phyloP scores from a whole-genome alignment of 768 basidiomycete genomes.

The Plicaturopsis crispa region DNA sequence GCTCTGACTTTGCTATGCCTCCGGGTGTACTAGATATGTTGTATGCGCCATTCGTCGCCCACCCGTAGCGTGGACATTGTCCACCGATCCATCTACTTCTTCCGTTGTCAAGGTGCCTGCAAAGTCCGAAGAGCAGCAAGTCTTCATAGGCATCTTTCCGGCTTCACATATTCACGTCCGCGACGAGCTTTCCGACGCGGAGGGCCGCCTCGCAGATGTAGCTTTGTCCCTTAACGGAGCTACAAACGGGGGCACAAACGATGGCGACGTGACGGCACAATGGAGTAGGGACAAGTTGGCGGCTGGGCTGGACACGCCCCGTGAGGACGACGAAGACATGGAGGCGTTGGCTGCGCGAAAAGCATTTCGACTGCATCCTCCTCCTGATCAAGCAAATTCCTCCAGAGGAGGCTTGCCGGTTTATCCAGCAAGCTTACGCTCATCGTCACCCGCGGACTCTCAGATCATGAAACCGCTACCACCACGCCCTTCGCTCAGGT shows the following conservation, averaged over 20 bases:
- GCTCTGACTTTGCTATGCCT: slow-evolving; percentile 4
- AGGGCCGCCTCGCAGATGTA: slow-evolving; percentile 75
- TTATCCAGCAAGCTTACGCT: slow-evolving; percentile 66
- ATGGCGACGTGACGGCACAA: slow-evolving; percentile 37
- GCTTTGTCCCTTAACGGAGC: slow-evolving; percentile 45
- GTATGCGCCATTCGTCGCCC: slow-evolving; percentile 76
- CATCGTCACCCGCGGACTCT: slow-evolving; percentile 60
- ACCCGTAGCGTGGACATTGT: slow-evolving; percentile 54
- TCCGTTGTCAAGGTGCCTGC: slow-evolving; percentile 35
- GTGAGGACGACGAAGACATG: slow-evolving; percentile 56
- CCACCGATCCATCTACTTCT: slow-evolving; percentile 47
- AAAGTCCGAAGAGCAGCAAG: slow-evolving; percentile 76
- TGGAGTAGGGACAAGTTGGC: slow-evolving; percentile 34
- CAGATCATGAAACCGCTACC: slow-evolving; percentile 68
- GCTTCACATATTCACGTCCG: slow-evolving; percentile 83
- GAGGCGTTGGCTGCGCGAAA: slow-evolving; percentile 31
- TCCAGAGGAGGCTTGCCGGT: slow-evolving; percentile 67
- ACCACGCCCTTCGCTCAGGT: slow-evolving; percentile 89
- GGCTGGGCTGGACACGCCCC: slow-evolving; percentile 48
- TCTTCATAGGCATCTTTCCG: slow-evolving; percentile 93
- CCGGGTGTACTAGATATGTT: slow-evolving; percentile 78
- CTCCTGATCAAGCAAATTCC: slow-evolving; percentile 67
- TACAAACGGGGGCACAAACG: slow-evolving; percentile 24
- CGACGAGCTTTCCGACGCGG: slow-evolving; percentile 82
- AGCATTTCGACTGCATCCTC: slow-evolving; percentile 67